Conservation (phyloP, 75 land plant species). For the Pinus taeda region DNA sequence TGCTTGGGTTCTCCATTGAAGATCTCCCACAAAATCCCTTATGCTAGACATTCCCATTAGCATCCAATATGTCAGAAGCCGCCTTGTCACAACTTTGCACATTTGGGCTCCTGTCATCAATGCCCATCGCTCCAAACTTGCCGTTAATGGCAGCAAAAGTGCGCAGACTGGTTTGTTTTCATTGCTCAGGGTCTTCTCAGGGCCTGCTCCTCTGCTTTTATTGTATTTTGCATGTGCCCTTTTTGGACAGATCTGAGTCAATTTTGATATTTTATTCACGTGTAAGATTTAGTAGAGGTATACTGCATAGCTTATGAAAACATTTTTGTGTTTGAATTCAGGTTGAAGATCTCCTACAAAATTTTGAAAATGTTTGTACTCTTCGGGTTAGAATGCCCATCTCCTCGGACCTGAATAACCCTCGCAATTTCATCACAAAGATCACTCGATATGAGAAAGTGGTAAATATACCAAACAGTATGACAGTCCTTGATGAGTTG, state of each 20-base stretch:
- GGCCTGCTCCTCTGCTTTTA: neutral
- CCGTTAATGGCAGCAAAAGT: neutral
- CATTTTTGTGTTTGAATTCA: conserved; percentile 12
- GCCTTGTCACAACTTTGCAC: neutral
- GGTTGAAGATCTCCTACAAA: conserved; percentile 62
- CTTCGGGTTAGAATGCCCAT: conserved; percentile 63
- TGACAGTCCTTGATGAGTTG: conserved; percentile 63
- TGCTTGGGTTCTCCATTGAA: too few species aligned
- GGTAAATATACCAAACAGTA: conserved; percentile 65
- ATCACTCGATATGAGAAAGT: conserved; percentile 51
- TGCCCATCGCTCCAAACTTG: conserved; percentile 3
- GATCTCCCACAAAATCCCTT: too few species aligned
- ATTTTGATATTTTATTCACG: neutral
- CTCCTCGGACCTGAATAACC: conserved; percentile 52
- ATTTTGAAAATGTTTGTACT: conserved; percentile 60
- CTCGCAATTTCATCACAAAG: conserved; percentile 66
- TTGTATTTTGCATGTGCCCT: neutral
- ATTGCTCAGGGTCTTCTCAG: neutral
- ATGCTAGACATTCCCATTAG: conserved; percentile 4
- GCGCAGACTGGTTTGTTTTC: neutral
- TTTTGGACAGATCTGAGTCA: neutral
- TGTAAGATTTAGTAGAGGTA: neutral
- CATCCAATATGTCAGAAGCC: neutral
- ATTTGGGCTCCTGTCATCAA: neutral
- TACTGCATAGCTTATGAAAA: neutral